phyloP scores from a whole-genome alignment of 1,139 yeast species.

The Candida tetrigidarum region DNA sequence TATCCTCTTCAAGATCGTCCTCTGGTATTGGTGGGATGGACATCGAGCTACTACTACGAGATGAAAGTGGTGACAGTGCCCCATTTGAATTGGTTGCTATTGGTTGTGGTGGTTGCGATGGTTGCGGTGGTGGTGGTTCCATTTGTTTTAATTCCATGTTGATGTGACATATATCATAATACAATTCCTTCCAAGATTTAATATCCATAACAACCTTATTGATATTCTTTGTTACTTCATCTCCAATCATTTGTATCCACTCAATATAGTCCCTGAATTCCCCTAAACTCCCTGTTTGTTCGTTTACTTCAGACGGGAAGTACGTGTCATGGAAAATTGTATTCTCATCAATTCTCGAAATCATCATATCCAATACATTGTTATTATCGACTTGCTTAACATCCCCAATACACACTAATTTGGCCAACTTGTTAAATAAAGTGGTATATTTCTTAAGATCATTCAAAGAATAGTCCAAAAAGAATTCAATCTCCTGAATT shows the following conservation, averaged over 20 bases:
- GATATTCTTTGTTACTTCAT: constrained; percentile 45
- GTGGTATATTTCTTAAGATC: constrained; percentile 46
- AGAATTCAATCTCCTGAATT: constrained; percentile 55
- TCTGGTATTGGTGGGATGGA: constrained; percentile 16
- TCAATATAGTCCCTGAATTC: constrained; percentile 24
- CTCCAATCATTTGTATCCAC: constrained; percentile 31
- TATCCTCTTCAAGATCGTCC: constrained; percentile 17
- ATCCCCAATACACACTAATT: constrained; percentile 45
- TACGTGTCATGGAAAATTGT: constrained; percentile 11
- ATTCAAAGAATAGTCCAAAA: constrained; percentile 54
- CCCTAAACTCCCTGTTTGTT: constrained; percentile 21
- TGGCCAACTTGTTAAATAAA: constrained; percentile 42
- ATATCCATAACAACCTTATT: constrained; percentile 41
- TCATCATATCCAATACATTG: constrained; percentile 24
- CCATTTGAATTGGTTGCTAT: background rate
- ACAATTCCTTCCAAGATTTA: constrained; percentile 56
- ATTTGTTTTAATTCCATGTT: constrained; percentile 33
- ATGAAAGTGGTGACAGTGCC: background rate
- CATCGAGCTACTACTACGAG: constrained; percentile 14
- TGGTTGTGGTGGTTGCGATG: too few species aligned
- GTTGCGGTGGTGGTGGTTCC: constrained; percentile 13
- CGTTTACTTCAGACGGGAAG: constrained; percentile 14
- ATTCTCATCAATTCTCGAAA: constrained; percentile 19
- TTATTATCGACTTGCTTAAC: constrained; percentile 49
- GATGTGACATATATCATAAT: constrained; percentile 30